Percentiles rank a stretch among this genome's conserved stretches.
These are phyloP conservation scores for Dujonia santamariae DNA, from an alignment of 1,139 yeast species.

Conservation along the genomic window DNA sequence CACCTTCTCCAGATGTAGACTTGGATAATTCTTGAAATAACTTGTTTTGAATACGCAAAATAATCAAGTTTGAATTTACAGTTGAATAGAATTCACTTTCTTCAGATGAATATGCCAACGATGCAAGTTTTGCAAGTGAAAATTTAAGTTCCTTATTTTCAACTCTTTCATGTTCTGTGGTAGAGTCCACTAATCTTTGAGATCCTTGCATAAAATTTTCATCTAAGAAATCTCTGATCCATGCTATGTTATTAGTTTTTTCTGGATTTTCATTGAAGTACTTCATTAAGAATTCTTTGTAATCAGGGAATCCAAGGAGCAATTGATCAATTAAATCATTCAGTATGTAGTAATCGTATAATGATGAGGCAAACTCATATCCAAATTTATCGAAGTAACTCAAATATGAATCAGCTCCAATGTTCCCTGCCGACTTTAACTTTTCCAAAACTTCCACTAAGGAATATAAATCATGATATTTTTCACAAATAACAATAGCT, in stretches of 20 bases:
- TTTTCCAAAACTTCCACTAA: conserved; percentile 62
- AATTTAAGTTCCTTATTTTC: conserved; percentile 55
- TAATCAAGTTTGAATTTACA: conserved; percentile 48
- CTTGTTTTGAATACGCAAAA: conserved; percentile 46
- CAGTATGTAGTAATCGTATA: conserved; percentile 60
- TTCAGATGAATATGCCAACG: conserved; percentile 23
- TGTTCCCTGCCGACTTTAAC: conserved; percentile 30
- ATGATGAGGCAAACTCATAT: conserved; percentile 63
- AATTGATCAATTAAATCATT: conserved; percentile 53
- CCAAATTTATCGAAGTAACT: conserved; percentile 61
- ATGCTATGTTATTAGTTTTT: conserved; percentile 57
- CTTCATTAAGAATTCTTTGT: conserved; percentile 45
- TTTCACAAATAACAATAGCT: conserved; percentile 65
- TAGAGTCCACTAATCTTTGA: conserved; percentile 38
- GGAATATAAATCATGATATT: conserved; percentile 62
- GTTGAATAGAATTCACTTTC: conserved; percentile 24
- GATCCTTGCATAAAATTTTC: conserved; percentile 52
- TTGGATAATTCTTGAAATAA: conserved; percentile 31
- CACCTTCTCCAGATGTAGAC: conserved; percentile 19
- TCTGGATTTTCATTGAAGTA: conserved; percentile 50
- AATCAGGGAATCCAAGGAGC: conserved; percentile 56
- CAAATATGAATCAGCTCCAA: conserved; percentile 26
- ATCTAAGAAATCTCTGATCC: conserved; percentile 67
- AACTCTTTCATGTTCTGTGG: conserved; percentile 37
- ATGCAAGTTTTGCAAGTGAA: conserved; percentile 67